phyloP scores from a whole-genome alignment of 495 filamentous ascomycete genomes.

The Xylaria venustula region DNA sequence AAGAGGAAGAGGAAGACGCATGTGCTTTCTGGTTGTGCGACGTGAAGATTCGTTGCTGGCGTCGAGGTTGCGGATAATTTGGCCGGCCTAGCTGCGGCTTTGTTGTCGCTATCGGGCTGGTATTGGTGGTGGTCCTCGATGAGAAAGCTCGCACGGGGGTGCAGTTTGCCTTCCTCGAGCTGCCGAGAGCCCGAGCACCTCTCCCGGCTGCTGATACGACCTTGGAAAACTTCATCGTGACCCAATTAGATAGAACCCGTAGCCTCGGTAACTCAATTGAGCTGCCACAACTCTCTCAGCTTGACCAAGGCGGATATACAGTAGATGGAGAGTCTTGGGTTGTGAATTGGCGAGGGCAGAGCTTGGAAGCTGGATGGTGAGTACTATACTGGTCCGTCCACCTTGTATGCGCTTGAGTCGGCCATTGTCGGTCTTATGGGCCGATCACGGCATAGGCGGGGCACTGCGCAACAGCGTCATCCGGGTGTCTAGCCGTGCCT shows the following conservation, averaged over 20 bases:
- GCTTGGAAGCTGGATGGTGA: not conserved
- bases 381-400: no score
- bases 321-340: not conserved
- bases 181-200: constrained; percentile 19
- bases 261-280: not conserved
- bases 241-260: constrained; percentile 24
- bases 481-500: not conserved
- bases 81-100: constrained; percentile 14
- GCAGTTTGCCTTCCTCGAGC: constrained; percentile 5
- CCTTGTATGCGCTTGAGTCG: not conserved
- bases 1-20: constrained; percentile 27
- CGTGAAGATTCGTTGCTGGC: not conserved
- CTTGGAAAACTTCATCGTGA: constrained; percentile 34
- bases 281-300: not conserved
- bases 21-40: constrained; percentile 20
- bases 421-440: constrained; percentile 1
- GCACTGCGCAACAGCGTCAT: not conserved
- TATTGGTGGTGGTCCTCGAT: constrained; percentile 12
- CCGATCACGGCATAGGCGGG: constrained; percentile 16
- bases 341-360: not conserved
- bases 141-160: constrained; percentile 14
- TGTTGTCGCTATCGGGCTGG: constrained; percentile 10
- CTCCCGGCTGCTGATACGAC: constrained; percentile 23
- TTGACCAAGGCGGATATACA: not conserved
- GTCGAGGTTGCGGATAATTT: not conserved